A percentile compares a stretch with the other conserved stretches of the same genome.
Evolutionary conservation across 805 yeast species (phyloP).

Genomic region (Candida chauliodis): DNA sequence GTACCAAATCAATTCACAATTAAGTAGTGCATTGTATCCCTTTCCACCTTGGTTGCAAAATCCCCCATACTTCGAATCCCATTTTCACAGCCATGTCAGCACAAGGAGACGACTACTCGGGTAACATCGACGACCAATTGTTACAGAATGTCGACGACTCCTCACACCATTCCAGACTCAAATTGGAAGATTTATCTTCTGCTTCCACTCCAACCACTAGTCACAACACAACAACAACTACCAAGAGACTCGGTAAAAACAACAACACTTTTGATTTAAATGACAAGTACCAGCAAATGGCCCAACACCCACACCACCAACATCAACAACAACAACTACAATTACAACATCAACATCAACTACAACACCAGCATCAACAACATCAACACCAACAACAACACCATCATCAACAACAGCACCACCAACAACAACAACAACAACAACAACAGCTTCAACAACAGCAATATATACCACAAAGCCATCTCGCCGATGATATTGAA

Average conservation of each 20-base stretch:
- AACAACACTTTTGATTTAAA: not conserved
- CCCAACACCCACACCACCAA: slow-evolving; percentile 10
- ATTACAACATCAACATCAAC: slow-evolving; percentile 12
- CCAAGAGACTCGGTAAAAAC: not conserved
- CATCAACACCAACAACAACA: slow-evolving; percentile 15
- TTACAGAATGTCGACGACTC: slow-evolving; percentile 34
- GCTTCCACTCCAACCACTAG: slow-evolving; percentile 1
- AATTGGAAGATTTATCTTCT: slow-evolving; percentile 23
- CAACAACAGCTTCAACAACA: slow-evolving; percentile 16
- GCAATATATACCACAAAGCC: slow-evolving; percentile 10
- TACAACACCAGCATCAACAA: slow-evolving; percentile 13
- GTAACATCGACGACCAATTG: slow-evolving; percentile 42
- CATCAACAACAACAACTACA: slow-evolving; percentile 12
- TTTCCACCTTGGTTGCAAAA: slow-evolving; percentile 4
- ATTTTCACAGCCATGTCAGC: slow-evolving; percentile 7
- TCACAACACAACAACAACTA: slow-evolving; percentile 1
- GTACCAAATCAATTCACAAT: slow-evolving; percentile 3
- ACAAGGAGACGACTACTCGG: slow-evolving; percentile 21
- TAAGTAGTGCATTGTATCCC: slow-evolving; percentile 2
- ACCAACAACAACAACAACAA: slow-evolving; percentile 10
- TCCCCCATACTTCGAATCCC: no score
- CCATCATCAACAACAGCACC: slow-evolving; percentile 9
- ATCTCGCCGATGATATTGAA: slow-evolving; percentile 10
- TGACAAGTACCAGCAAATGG: slow-evolving; percentile 6
- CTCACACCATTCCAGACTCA: slow-evolving; percentile 16